These are phyloP conservation scores for Ceratocystis destructans DNA, from an alignment of 2,329 filamentous ascomycete genomes.

Conservation along the genomic window DNA sequence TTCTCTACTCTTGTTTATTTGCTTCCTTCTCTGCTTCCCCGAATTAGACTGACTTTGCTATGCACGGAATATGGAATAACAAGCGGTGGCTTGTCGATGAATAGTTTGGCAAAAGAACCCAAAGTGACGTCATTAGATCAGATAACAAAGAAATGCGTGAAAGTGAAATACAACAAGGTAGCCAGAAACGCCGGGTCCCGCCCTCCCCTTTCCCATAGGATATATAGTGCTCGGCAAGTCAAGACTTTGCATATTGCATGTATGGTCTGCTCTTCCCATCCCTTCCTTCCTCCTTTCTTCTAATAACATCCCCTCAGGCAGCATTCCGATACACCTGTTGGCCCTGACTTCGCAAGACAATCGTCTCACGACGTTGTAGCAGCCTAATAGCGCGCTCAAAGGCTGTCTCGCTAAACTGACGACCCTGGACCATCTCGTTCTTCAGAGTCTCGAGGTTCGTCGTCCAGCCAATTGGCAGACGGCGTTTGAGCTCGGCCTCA, in stretches of 20 bases:
- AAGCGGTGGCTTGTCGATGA: no score
- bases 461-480: constrained; percentile 89
- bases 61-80: no score
- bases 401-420: constrained; percentile 76
- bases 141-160: background rate
- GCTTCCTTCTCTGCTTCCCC: background rate
- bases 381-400: constrained; percentile 76
- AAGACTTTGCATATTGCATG: background rate
- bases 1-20: background rate
- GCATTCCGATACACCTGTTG: constrained; percentile 62
- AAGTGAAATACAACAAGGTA: background rate
- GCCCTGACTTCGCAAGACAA: constrained; percentile 66
- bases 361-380: constrained; percentile 73
- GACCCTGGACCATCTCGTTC: constrained; percentile 81
- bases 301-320: constrained; percentile 31
- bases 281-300: background rate
- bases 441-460: constrained; percentile 76
- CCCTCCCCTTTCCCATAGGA: background rate
- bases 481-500: constrained; percentile 74
- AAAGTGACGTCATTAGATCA: background rate
- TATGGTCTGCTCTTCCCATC: background rate
- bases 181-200: background rate
- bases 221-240: background rate
- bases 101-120: no score
- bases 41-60: no score